Conservation (phyloP, 441 rosid species). For the Erysimum pusillum region DNA sequence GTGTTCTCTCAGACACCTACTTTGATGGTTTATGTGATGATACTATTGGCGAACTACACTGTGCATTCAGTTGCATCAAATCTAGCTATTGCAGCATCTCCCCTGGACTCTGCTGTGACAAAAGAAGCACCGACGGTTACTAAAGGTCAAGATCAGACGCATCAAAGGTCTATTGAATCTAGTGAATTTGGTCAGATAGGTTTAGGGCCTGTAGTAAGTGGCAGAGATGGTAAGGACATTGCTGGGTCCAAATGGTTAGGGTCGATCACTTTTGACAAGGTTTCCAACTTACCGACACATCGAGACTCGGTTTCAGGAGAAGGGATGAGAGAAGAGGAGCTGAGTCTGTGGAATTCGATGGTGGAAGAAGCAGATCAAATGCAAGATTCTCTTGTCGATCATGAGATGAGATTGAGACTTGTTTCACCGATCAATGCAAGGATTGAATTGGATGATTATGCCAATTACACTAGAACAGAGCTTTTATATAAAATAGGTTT, state of each 20-base stretch:
- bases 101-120: conserved; percentile 17
- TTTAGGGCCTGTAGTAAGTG: conserved; percentile 27
- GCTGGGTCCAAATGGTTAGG: conserved; percentile 27
- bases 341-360: conserved; percentile 60
- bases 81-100: conserved; percentile 27
- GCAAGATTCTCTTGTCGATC: conserved; percentile 51
- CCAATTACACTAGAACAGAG: conserved; percentile 60
- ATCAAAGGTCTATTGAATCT: conserved; percentile 8
- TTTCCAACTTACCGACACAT: conserved; percentile 1
- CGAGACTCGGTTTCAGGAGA: conserved; percentile 18
- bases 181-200: conserved; percentile 31
- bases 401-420: conserved; percentile 47
- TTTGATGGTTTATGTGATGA: conserved; percentile 81
- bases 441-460: conserved; percentile 61
- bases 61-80: conserved; percentile 65
- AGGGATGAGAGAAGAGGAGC: conserved; percentile 51
- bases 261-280: conserved; percentile 5
- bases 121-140: conserved; percentile 8
- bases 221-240: conserved; percentile 24
- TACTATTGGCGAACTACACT: conserved; percentile 74
- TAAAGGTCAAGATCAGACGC: conserved; percentile 25
- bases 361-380: conserved; percentile 61
- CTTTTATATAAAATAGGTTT: conserved; percentile 62
- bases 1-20: conserved; percentile 75
- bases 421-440: conserved; percentile 54